A percentile compares a stretch with the other conserved stretches of the same genome.
These are phyloP conservation scores for Geotrichum histeridarum DNA, from an alignment of 1,139 yeast genomes.

Conservation along the genomic window DNA sequence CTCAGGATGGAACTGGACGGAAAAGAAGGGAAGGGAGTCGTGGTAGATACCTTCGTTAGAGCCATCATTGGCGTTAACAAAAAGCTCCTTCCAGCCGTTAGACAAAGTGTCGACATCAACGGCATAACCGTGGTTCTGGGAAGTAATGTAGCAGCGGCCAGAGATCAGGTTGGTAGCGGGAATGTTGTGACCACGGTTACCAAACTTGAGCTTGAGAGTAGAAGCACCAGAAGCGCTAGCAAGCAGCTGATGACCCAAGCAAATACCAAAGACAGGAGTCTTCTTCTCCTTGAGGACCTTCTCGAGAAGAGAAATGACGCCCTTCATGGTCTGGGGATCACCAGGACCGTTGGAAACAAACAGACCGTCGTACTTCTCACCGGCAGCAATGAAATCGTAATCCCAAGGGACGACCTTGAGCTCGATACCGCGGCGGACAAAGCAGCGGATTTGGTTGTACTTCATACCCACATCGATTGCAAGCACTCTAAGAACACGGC, in stretches of 20 bases:
- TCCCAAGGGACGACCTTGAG: conserved; percentile 95
- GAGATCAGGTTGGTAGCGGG: conserved; percentile 92
- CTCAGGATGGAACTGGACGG: conserved; percentile 99
- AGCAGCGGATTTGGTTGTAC: conserved; percentile 95
- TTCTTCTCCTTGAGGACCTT: conserved; percentile 55
- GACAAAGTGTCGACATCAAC: conserved; percentile 74
- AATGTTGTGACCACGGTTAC: conserved; percentile 99
- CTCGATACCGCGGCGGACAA: conserved; percentile 93
- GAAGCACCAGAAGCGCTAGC: conserved; percentile 96
- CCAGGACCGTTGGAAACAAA: conserved; percentile 99
- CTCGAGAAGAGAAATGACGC: conserved; percentile 56
- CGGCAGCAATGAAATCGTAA: conserved; percentile 59
- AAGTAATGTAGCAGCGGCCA: conserved; percentile 97
- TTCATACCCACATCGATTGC: conserved; percentile 98
- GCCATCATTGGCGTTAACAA: conserved; percentile 93
- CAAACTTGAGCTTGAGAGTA: conserved; percentile 87
- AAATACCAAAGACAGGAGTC: conserved; percentile 81
- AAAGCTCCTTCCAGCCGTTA: conserved; percentile 85
- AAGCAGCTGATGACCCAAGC: conserved; percentile 96
- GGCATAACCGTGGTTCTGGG: conserved; percentile 98
- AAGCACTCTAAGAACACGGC: conserved; percentile 72
- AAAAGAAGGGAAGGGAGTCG: conserved; percentile 79
- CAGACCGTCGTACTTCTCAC: conserved; percentile 81
- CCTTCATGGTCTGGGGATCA: conserved; percentile 84
- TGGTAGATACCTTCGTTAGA: conserved; percentile 98